These are phyloP conservation scores for Sanguinoderma infundibulare DNA, from an alignment of 1,284 basidiomycete genomes.

Conservation along the genomic window DNA sequence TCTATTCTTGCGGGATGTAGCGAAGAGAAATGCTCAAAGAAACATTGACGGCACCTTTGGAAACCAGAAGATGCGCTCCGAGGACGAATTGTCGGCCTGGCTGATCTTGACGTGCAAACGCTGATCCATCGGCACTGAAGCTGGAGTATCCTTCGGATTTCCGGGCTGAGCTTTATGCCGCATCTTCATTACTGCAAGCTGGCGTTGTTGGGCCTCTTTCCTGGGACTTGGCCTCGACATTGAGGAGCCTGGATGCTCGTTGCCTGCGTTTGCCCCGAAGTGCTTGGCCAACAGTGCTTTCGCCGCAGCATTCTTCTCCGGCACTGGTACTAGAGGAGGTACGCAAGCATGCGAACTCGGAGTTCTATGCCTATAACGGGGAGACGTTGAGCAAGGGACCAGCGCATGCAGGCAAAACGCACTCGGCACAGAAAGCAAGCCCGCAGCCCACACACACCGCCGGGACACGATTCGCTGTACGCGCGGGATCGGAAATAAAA, in stretches of 20 bases:
- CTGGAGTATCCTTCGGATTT: conserved; percentile 56
- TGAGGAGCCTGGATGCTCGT: conserved; percentile 32
- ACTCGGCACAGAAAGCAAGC: conserved; percentile 67
- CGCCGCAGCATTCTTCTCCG: conserved; percentile 50
- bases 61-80: conserved; percentile 65
- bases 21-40: neutral
- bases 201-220: conserved; percentile 57
- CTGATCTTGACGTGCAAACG: conserved; percentile 60
- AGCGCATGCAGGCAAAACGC: conserved; percentile 16
- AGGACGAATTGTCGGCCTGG: conserved; percentile 33
- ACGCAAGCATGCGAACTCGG: conserved; percentile 58
- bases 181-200: conserved; percentile 73
- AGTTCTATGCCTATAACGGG: conserved; percentile 58
- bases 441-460: conserved; percentile 57
- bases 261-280: conserved; percentile 43
- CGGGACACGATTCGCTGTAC: conserved; percentile 35
- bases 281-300: conserved; percentile 58
- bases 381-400: conserved; percentile 7
- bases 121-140: conserved; percentile 51
- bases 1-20: conserved; percentile 29
- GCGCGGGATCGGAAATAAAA: conserved; percentile 35
- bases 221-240: conserved; percentile 42
- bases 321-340: conserved; percentile 23
- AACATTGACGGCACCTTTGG: conserved; percentile 52
- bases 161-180: conserved; percentile 67